Evolutionary conservation across 768 basidiomycete genomes (phyloP), one percentile per base, ranked within the genome.

Genomic region (Rhodotorula kratochvilovae): DNA sequence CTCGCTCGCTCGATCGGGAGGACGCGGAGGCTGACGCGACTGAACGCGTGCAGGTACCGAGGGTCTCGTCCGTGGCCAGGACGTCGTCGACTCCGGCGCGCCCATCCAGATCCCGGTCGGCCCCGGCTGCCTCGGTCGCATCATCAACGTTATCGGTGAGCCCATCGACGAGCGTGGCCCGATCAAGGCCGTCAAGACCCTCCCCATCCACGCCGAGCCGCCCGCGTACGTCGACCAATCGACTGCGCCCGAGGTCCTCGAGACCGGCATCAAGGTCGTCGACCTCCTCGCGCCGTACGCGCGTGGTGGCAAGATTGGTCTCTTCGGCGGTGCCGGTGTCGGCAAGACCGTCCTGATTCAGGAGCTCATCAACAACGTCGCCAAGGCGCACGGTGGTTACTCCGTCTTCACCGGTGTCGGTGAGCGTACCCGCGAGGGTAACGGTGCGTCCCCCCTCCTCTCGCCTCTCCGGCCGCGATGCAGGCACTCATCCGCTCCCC

Each of bases 381-480:
- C 96, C 80, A 99, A 99, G 85, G 96, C 96, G 63, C 96, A 99
- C 82, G 96, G 96, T 92, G 96, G 96, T 92, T 97, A 98, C 90
- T 99, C 96, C 59, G 54, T 74, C 67, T 78, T 71, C 74, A 70
- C 78, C 90, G 94, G 95, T 89, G 96, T 99, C 82, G 96, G 96
- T 76, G 96, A 99, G 84, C 92, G 96, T 83, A 99, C 96, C 74
- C 95, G 96, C 85, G 96, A 99, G 89, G 96, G 96, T 84, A 99
- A 99, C 85, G 96, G 73, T 74, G n/a, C 62, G 69, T 70, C 80
- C 3, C 31, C 3, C 29, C 1, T 21, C 5, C 46, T 46, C 11
- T 11, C 42, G 33, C 42, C 35, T 45, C 5, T 19, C 12, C 27
- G 25, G 11, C 33, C 45, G 35, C 3, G 11, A 2, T 17, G 15